Percentiles rank a stretch among this genome's conserved stretches.
Conservation (phyloP, 306 rosid species). For the Oemleria cerasiformis region DNA sequence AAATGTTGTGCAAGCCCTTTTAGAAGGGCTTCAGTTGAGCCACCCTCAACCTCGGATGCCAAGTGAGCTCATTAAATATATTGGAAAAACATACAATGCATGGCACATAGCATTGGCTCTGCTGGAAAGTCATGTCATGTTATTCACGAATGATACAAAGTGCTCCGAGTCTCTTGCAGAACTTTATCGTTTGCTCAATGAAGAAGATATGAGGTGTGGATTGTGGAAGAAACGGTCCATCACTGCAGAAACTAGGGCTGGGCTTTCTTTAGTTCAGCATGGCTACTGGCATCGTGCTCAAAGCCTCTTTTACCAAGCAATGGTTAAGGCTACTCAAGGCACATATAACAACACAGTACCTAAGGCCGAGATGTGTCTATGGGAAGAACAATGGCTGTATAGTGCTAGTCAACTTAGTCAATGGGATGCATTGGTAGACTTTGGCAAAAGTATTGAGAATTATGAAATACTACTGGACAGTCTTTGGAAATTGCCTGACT, state of each 20-base stretch:
- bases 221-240: constrained; percentile 90
- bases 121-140: constrained; percentile 93
- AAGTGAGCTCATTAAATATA: constrained; percentile 95
- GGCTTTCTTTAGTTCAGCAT: constrained; percentile 97
- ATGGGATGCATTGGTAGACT: constrained; percentile 95
- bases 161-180: constrained; percentile 95
- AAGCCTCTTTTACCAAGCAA: constrained; percentile 95
- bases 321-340: constrained; percentile 99
- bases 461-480: constrained; percentile 91
- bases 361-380: constrained; percentile 99
- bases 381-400: constrained; percentile 98
- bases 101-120: constrained; percentile 97
- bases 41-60: constrained; percentile 99
- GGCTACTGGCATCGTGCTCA: constrained; percentile 99
- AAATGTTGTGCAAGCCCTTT: constrained; percentile 96
- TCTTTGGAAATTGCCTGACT: constrained; percentile 97
- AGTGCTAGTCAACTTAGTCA: constrained; percentile 97
- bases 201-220: constrained; percentile 99
- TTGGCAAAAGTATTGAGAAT: constrained; percentile 93
- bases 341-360: constrained; percentile 90
- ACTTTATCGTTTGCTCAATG: constrained; percentile 94
- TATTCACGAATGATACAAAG: constrained; percentile 82
- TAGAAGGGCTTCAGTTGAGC: constrained; percentile 99
- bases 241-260: constrained; percentile 94
- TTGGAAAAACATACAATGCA: constrained; percentile 95